Evolutionary conservation across 1,284 basidiomycete species (phyloP).

Genomic region (Apiotrichum gamsii): DNA sequence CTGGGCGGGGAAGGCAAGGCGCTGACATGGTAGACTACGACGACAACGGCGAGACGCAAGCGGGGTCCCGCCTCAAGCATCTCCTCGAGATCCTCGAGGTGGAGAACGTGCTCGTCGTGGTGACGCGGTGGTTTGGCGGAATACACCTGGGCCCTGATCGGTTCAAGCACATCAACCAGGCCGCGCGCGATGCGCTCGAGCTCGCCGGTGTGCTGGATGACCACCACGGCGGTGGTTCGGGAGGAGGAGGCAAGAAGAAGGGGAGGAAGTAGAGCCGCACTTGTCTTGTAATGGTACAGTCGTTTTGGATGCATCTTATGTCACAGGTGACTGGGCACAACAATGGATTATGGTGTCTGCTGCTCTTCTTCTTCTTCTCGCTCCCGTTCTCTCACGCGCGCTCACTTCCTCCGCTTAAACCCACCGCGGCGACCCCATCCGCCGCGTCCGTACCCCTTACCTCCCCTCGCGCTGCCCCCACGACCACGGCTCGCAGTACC

Average conservation of each 20-base stretch:
- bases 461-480: too few relatives aligned
- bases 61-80: conserved; percentile 77
- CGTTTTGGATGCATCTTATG: too few relatives aligned
- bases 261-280: background rate
- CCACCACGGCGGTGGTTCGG: background rate
- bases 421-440: too few relatives aligned
- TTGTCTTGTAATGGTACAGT: too few relatives aligned
- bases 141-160: conserved; percentile 77
- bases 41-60: conserved; percentile 86
- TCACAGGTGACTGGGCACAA: too few relatives aligned
- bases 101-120: conserved; percentile 69
- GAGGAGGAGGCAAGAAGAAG: background rate
- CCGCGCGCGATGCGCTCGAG: conserved; percentile 76
- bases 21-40: conserved; percentile 64
- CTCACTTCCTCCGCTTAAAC: too few relatives aligned
- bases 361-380: too few relatives aligned
- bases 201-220: conserved; percentile 67
- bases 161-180: conserved; percentile 89
- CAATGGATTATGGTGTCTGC: too few relatives aligned
- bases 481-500: too few relatives aligned
- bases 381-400: too few relatives aligned
- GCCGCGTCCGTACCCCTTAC: too few relatives aligned
- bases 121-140: conserved; percentile 51
- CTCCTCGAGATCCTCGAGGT: conserved; percentile 71
- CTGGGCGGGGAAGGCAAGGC: too few relatives aligned